Percentiles rank a stretch among this genome's conserved stretches.
Conservation (phyloP, 2,329 filamentous ascomycete genomes). For the Nannizziopsis arthrosporioides region DNA sequence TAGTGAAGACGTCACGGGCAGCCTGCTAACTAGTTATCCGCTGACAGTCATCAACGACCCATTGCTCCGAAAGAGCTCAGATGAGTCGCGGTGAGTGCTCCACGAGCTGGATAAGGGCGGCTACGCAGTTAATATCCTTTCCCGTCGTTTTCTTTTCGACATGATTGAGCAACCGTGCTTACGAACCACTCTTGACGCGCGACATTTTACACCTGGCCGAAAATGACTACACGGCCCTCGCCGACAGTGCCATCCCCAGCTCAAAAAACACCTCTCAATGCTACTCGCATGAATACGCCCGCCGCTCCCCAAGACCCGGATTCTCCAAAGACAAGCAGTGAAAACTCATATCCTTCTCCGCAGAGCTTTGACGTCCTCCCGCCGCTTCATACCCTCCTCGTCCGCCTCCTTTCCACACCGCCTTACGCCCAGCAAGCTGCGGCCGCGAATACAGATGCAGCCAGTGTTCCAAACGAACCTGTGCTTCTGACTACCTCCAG, state of each 20-base stretch:
- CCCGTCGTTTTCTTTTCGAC: no score
- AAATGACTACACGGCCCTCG: conserved; percentile 11
- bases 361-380: conserved; percentile 78
- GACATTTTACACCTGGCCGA: not conserved
- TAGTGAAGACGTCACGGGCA: conserved; percentile 5
- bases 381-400: conserved; percentile 64
- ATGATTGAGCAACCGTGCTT: no score
- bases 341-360: conserved; percentile 54
- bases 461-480: conserved; percentile 17
- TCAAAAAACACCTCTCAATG: conserved; percentile 10
- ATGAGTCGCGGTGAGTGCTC: no score
- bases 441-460: conserved; percentile 18
- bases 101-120: no score
- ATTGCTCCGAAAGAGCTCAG: no score
- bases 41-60: no score
- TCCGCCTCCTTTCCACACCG: conserved; percentile 50
- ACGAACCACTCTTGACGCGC: no score
- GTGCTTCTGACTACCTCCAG: conserved; percentile 16
- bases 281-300: conserved; percentile 7
- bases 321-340: not conserved
- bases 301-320: not conserved
- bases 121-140: no score
- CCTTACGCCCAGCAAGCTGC: conserved; percentile 14
- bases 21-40: no score
- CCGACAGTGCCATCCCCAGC: conserved; percentile 8